Evolutionary conservation across 108 stramenopile genomes (phyloP).

Genomic region (Nannochloropsis gaditana): DNA sequence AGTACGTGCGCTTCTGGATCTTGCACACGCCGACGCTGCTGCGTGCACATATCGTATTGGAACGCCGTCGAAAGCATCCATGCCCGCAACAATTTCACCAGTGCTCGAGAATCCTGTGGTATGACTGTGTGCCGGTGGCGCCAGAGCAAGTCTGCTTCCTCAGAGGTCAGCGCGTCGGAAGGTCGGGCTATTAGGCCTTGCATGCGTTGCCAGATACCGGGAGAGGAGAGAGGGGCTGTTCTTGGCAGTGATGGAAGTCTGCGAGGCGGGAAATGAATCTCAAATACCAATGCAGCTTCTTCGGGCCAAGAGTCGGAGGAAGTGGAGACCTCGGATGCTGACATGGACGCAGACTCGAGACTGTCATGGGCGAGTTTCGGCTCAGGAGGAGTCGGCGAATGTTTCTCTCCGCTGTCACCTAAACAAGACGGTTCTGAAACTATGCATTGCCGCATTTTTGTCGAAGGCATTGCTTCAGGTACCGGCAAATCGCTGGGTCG

Average conservation of each 20-base stretch:
- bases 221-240: neutral
- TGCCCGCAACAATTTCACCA: constrained; percentile 8
- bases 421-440: neutral
- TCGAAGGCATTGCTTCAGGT: too few species aligned
- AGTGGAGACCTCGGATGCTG: neutral
- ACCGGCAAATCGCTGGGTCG: too few species aligned
- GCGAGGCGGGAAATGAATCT: neutral
- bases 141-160: neutral
- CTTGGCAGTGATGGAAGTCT: neutral
- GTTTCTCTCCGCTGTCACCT: neutral
- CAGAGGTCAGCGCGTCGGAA: neutral
- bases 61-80: neutral
- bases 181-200: neutral
- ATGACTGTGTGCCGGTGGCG: neutral
- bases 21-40: neutral
- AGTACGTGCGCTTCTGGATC: neutral
- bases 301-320: neutral
- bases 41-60: neutral
- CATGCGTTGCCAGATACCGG: neutral
- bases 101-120: neutral
- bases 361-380: neutral
- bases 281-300: constrained; percentile 3
- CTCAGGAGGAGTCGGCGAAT: neutral
- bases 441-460: neutral
- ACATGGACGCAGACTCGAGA: neutral